A percentile compares a stretch with the other conserved stretches of the same genome.
Conservation (phyloP, 495 filamentous ascomycete genomes). For the Amorphotheca resinae region DNA sequence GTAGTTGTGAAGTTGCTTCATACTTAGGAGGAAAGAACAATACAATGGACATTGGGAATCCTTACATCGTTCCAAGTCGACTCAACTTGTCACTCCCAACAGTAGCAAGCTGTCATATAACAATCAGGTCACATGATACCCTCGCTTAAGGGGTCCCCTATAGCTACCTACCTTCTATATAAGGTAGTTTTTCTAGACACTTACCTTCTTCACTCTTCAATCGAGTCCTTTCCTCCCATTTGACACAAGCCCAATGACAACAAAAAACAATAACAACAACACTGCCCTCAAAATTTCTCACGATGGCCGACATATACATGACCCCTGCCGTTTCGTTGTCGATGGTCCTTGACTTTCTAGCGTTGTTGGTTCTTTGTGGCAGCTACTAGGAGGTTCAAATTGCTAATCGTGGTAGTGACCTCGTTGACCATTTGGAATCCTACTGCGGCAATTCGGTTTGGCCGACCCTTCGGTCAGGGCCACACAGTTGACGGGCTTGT, state of each 20-base stretch:
- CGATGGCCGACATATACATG: neutral
- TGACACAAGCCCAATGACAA: no score
- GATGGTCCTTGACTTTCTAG: neutral
- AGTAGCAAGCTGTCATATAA: no score
- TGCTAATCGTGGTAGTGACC: neutral
- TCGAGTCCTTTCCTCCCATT: no score
- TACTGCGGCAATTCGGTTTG: neutral
- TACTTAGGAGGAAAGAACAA: neutral
- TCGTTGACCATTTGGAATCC: neutral
- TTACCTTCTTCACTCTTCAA: no score
- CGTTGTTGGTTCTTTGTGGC: neutral
- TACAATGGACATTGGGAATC: neutral
- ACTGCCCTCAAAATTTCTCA: neutral
- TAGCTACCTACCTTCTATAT: no score
- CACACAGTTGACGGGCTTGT: neutral
- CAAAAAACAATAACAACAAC: neutral
- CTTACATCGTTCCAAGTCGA: neutral
- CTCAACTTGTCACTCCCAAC: neutral
- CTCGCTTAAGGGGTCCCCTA: no score
- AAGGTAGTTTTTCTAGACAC: no score
- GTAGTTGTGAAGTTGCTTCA: neutral
- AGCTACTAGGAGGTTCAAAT: neutral
- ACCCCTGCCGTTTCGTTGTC: neutral
- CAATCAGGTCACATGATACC: no score
- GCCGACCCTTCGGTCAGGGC: neutral